Evolutionary conservation across 495 filamentous ascomycete genomes (phyloP), one percentile per base, ranked within the genome.

Genomic region (Trichoderma gamsii): DNA sequence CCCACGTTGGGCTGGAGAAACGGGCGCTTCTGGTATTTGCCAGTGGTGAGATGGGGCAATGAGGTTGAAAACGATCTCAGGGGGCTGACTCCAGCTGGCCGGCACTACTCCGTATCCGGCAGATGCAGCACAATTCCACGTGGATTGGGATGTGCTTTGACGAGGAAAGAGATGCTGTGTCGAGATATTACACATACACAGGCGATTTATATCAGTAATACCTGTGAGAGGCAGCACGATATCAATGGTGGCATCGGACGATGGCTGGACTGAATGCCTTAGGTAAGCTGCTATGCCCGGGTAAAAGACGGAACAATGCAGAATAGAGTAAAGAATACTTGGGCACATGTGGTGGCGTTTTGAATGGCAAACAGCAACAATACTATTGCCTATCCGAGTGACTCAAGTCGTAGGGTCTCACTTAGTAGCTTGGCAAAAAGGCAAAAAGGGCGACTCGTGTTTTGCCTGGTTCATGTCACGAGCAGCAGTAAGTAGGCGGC

Each of bases 1-100:
- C 29, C 56, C 56, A 61, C 56, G 56, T 61, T 61, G 56, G 35
- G 56, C 25, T 61, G 56, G 13, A 32, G 56, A 61, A 23, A 61
- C 56, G 27, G 27, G 27, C 2, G 25, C 12, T 35, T 27, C 21
- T 23, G 29, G 35, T 27, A 61, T 61, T 15, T 61, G 56, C 25
- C 27, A 16, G 1, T 61, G 23, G 29, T 29, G 29, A 61, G 25
- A 32, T 61, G 56, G 35, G 5, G 35, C 35, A 5, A 61, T 61
- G 3, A 16, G 25, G 2, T 23, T 7, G 2, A 25, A 18, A 13
- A 32, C 12, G 23, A 52, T 38, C 35, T 38, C 44, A 49, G n/a
- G 25, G 56, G 56, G 56, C 56, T 12, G 16, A 25, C 23, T 61
- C 56, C 56, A 32, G 56, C 25, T 61, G 56, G 27, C 56, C 6